A percentile compares a stretch with the other conserved stretches of the same genome.
Evolutionary conservation across 1,139 yeast genomes (phyloP).

Genomic region (Saccharomycopsis phalli): DNA sequence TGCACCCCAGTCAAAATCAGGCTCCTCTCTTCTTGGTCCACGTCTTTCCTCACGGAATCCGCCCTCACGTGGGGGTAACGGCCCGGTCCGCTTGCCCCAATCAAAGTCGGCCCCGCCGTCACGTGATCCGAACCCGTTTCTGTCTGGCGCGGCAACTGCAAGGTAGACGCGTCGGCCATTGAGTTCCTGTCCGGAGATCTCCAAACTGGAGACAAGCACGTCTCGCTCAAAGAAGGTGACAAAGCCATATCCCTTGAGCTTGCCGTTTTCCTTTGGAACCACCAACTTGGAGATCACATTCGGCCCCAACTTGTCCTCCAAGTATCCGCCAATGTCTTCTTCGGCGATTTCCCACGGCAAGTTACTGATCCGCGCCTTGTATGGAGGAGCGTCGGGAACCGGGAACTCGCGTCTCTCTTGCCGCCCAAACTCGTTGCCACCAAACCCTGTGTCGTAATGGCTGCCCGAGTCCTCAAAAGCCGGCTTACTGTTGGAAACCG

Average conservation of each 20-base stretch:
- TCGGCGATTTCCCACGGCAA: slow-evolving; percentile 80
- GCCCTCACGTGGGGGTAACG: slow-evolving; percentile 35
- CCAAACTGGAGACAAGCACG: slow-evolving; percentile 61
- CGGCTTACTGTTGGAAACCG: slow-evolving; percentile 25
- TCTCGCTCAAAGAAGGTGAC: slow-evolving; percentile 65
- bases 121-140: slow-evolving; percentile 38
- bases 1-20: slow-evolving; percentile 41
- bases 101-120: slow-evolving; percentile 49
- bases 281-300: slow-evolving; percentile 45
- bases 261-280: slow-evolving; percentile 60
- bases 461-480: slow-evolving; percentile 23
- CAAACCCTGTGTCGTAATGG: slow-evolving; percentile 22
- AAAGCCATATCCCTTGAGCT: slow-evolving; percentile 80
- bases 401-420: slow-evolving; percentile 50
- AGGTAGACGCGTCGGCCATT: slow-evolving; percentile 75
- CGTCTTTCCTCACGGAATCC: slow-evolving; percentile 29
- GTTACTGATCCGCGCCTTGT: slow-evolving; percentile 77
- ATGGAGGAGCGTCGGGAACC: slow-evolving; percentile 88
- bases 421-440: slow-evolving; percentile 20
- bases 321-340: slow-evolving; percentile 54
- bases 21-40: slow-evolving; percentile 32
- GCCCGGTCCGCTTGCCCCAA: slow-evolving; percentile 38
- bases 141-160: slow-evolving; percentile 84
- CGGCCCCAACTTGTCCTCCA: slow-evolving; percentile 54
- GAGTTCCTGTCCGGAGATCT: slow-evolving; percentile 53